These are phyloP conservation scores for Prosopis cineraria DNA, from an alignment of 306 rosid genomes.

Conservation along the genomic window DNA sequence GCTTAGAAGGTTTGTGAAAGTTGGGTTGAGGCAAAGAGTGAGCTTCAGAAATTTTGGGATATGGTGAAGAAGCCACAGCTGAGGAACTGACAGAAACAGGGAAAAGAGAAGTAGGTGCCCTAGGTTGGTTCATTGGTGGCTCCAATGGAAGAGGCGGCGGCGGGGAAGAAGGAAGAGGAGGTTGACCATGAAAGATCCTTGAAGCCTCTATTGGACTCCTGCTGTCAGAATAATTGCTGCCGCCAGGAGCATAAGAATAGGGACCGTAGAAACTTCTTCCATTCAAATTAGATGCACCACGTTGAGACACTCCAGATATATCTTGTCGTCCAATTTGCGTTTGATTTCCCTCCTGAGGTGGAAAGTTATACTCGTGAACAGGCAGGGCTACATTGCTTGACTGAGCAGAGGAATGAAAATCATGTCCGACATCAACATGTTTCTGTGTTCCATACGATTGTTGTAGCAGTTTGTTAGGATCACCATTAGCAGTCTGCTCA, in stretches of 20 bases:
- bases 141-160: constrained; percentile 82
- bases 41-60: constrained; percentile 50
- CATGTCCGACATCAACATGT: constrained; percentile 21
- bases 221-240: constrained; percentile 38
- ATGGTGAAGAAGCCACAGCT: constrained; percentile 42
- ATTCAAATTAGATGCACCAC: constrained; percentile 18
- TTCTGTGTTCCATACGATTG: constrained; percentile 37
- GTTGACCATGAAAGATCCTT: constrained; percentile 52
- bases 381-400: not conserved
- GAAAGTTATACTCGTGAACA: constrained; percentile 22
- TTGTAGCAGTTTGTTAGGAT: constrained; percentile 16
- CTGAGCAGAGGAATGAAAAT: not conserved
- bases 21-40: constrained; percentile 51
- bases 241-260: constrained; percentile 33
- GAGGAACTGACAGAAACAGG: constrained; percentile 54
- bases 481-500: constrained; percentile 24
- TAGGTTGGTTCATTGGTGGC: constrained; percentile 41
- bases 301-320: not conserved
- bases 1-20: constrained; percentile 44
- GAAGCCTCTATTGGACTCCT: constrained; percentile 48
- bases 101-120: constrained; percentile 54
- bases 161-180: constrained; percentile 79
- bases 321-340: constrained; percentile 12
- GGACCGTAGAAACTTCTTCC: constrained; percentile 40
- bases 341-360: constrained; percentile 13